Base-by-base conservation (phyloP, 169 alveolate species). In the Plasmodium gaboni region DNA sequence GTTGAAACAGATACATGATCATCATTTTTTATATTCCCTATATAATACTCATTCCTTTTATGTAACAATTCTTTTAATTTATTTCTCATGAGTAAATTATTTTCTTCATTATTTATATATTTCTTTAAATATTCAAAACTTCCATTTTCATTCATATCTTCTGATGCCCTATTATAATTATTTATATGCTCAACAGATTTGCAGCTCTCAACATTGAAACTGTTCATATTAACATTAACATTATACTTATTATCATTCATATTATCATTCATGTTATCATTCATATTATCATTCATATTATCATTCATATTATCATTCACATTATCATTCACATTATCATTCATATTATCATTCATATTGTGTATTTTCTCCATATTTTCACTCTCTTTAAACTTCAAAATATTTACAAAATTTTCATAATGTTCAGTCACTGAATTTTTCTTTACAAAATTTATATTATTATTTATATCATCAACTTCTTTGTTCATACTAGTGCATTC, bases 61-160 rank as follows among this genome's bases (percentile, higher is more conserved):
- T 55, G 17, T 55, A 55, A 55, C 24, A 55, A 55, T 55, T 17
- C 64, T 55, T 55, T 55, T 55, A 55, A 55, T 55, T 55, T 55
- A 17, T 55, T 22, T 55, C 64, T 55, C 24, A 55, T 55, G 28
- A 17, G 2, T 55, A 55, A 6, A 55, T 55, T 55, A n/a, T 55
- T 55, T 55, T 55, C 64, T 55, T 55, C 64, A 55, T 55, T 55
- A 13, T 13, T 55, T 55, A 55, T 55, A 15, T 17, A 13, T 55
- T 13, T 22, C 24, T 9, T 15, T 55, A 55, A 55, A 55, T 17
- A 17, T 17, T 55, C 22, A 13, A 22, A 13, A 12, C 24, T 15
- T 55, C 15, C 24, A 55, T 55, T 55, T 13, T 38, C 46, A 38
- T 38, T 38, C 7, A 38, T 38, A 38, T 38, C 46, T 5, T 38